Evolutionary conservation across 2,329 filamentous ascomycete species (phyloP), one percentile per base, ranked within the genome.

Genomic region (Xylaria arbuscula): DNA sequence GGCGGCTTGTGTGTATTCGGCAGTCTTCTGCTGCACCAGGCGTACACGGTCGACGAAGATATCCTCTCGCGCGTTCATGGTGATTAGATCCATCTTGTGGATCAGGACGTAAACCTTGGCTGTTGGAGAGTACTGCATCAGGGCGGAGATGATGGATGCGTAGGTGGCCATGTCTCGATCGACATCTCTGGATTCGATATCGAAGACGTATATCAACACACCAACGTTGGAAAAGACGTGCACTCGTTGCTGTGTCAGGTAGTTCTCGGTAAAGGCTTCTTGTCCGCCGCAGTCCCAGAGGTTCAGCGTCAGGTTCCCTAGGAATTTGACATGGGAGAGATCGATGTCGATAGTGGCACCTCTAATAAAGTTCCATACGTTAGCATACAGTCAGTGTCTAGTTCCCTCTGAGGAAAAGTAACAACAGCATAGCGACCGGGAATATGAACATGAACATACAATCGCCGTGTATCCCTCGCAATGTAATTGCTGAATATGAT

Each of bases 401-500:
- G 19, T 19, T 22, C 15, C 42, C 10, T 56, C 1, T 22, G 22
- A 9, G 32, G 17, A 45, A 1, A n/a, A 55, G 6, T 13, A 15
- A 9, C 13, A 45, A 19, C 2, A 51, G n/a, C 15, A 13, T 24
- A 10, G n/a, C 15, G 5, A 24, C 17, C 24, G 36, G 47, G 6
- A 32, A n/a, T 17, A 15, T 42, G 13, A 22, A 6, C 3, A 51
- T 50, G 47, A n/a, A 79, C 85, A 79, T 76, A 88, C 86, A 99
- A 85, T 67, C 96, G 86, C 47, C 96, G 88, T 7, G 97, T 97
- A 80, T 99, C 96, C 78, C 97, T 94, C 65, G 96, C 96, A 72
- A 98, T 94, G 80, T 98, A 98, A 82, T 98, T 98, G 85, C 93
- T 97, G 83, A 99, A 99, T 80, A 99, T 98, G 78, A 99, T 98